Conservation (phyloP, 768 basidiomycete genomes). For the Boletellus ananiceps region DNA sequence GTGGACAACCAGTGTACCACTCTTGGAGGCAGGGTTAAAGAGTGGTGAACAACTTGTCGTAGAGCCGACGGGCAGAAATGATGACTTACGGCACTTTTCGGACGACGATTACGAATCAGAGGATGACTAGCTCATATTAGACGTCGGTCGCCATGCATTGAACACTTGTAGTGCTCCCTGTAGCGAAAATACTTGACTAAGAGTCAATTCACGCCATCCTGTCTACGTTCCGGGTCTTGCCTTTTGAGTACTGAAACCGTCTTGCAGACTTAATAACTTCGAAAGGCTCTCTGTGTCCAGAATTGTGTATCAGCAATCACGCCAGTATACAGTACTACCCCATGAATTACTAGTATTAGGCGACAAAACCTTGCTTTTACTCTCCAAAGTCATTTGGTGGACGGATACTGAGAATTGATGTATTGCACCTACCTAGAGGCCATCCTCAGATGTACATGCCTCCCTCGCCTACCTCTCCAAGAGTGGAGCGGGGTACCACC, state of each 20-base stretch:
- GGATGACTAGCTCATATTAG: slow-evolving; percentile 26
- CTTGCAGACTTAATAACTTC: no score
- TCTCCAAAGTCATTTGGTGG: no score
- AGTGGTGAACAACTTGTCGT: slow-evolving; percentile 65
- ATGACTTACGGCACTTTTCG: slow-evolving; percentile 28
- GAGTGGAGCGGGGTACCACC: slow-evolving; percentile 8
- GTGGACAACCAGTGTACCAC: slow-evolving; percentile 38
- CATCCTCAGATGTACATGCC: slow-evolving; percentile 45
- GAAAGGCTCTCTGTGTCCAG: no score
- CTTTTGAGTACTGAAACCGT: no score
- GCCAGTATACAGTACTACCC: no score
- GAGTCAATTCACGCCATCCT: no score
- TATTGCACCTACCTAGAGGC: background rate
- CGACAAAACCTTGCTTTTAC: no score
- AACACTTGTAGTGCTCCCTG: background rate
- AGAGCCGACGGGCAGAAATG: slow-evolving; percentile 35
- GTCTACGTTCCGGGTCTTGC: no score
- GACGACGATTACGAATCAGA: slow-evolving; percentile 60
- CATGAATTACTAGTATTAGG: no score
- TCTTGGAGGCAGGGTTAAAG: slow-evolving; percentile 46
- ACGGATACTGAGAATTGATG: no score
- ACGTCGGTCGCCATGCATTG: background rate
- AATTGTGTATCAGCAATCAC: no score
- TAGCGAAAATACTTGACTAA: no score
- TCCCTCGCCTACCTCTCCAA: slow-evolving; percentile 41